Conservation (phyloP, 768 basidiomycete genomes). For the Leccinum incarnatum region DNA sequence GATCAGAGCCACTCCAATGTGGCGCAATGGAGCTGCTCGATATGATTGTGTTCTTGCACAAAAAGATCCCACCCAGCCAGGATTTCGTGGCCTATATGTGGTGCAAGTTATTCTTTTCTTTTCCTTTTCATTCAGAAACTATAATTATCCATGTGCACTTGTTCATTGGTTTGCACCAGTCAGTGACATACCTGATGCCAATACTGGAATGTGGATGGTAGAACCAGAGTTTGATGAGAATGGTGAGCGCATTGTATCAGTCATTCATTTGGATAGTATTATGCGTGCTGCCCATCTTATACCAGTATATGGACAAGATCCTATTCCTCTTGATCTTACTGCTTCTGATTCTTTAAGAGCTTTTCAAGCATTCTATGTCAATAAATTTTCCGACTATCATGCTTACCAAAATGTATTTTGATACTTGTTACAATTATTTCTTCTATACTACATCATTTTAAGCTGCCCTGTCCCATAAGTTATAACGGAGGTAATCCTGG, state of each 20-base stretch:
- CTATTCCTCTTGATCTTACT: not conserved
- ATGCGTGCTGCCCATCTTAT: not conserved
- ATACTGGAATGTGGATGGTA: not conserved
- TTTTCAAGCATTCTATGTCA: not conserved
- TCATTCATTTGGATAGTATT: not conserved
- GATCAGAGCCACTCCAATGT: not conserved
- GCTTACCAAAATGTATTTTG: not conserved
- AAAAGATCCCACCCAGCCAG: not conserved
- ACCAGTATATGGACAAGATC: not conserved
- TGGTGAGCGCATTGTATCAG: not conserved
- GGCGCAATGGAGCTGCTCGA: not conserved
- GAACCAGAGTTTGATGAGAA: not conserved
- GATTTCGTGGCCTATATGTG: not conserved
- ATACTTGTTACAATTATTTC: too few relatives aligned
- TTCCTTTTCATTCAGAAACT: not conserved
- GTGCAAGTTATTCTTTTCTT: not conserved
- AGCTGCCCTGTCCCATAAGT: too few relatives aligned
- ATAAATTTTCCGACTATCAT: not conserved
- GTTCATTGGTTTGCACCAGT: too few relatives aligned
- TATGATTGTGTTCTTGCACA: not conserved
- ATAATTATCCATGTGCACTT: too few relatives aligned
- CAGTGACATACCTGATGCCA: not conserved
- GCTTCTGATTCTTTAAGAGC: not conserved
- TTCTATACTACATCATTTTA: too few relatives aligned
- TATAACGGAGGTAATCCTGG: too few relatives aligned